Evolutionary conservation across 108 stramenopile species (phyloP).

Genomic region (Skeletonema costatum): DNA sequence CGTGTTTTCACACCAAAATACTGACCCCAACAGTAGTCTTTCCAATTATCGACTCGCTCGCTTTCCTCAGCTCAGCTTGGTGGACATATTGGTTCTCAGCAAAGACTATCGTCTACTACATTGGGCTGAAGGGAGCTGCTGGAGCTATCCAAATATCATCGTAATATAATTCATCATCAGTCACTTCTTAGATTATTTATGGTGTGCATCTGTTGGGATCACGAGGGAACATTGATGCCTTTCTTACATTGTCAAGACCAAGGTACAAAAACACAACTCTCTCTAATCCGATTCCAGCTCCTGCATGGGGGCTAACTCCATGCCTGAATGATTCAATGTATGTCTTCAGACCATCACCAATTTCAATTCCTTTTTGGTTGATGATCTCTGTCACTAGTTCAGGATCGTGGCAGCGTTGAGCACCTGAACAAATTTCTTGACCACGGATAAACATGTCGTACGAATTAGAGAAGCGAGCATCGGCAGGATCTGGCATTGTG

Average conservation of each 20-base stretch:
- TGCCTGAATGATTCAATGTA: conserved; percentile 94
- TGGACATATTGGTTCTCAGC: conserved; percentile 32
- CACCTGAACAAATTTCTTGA: conserved; percentile 98
- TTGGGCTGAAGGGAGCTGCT: conserved; percentile 6
- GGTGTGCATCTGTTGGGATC: conserved; percentile 95
- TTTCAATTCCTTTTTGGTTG: conserved; percentile 86
- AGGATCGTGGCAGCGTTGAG: conserved; percentile 94
- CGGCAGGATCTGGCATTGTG: conserved; percentile 95
- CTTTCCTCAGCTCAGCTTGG: conserved; percentile 30
- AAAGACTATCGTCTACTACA: conserved; percentile 18
- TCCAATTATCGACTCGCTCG: conserved; percentile 19
- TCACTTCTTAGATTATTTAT: conserved; percentile 43
- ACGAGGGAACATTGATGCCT: conserved; percentile 98
- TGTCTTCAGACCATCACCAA: conserved; percentile 71
- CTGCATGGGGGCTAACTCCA: conserved; percentile 92
- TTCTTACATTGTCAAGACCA: conserved; percentile 96
- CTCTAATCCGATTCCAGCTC: conserved; percentile 96
- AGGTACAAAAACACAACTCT: conserved; percentile 96
- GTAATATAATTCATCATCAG: background rate
- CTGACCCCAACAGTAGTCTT: conserved; percentile 27
- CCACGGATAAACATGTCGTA: conserved; percentile 98
- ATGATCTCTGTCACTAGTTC: conserved; percentile 72
- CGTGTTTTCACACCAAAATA: conserved; percentile 28
- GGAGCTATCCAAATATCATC: background rate
- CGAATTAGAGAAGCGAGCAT: conserved; percentile 88